Evolutionary conservation across 306 rosid species (phyloP), one percentile per base, ranked within the genome.

Genomic region (Mucuna pruriens): DNA sequence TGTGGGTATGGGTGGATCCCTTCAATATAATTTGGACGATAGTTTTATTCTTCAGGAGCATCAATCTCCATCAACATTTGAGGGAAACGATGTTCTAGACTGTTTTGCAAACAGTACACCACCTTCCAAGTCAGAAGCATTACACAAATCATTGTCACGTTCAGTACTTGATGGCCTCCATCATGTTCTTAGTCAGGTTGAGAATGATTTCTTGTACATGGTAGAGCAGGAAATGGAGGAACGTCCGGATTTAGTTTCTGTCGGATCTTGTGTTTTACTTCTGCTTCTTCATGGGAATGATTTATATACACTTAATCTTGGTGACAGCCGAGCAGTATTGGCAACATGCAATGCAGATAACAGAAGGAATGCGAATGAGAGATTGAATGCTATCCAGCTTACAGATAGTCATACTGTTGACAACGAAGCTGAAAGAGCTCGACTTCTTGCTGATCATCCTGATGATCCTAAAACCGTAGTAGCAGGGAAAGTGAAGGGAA

Each of bases 221-320:
- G 99, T 96, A 62, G 99, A 94, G 83, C 97, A 88, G 83, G 99
- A 96, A 92, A 96, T 94, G 97, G 99, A 88, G 81, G 95, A 88
- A 49, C 98, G 99, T 9, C 99, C 97, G 3, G 98, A 96, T 90
- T 90, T 96, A 85, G 99, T 96, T 74, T 96, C 97, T 16, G 82
- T 96, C 64, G 99, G 99, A 51, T 96, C 98, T 61, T 96, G 99
- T 82, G 97, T 96, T 83, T 78, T 96, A 36, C 85, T 96, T 58
- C 97, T 90, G 74, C 97, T 96, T 87, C 93, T 96, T 85, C 89
- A 92, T 69, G 94, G 97, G 76, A 90, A 90, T 48, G 88, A 96
- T 89, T 87, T 96, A 83, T 96, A 94, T 58, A 93, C 99, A 4
- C 87, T 93, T 46, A 92, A 90, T 90, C 87, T 96, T 25, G 99